Conservation (phyloP, 1,284 basidiomycete species). For the Leccinum solheimii region DNA sequence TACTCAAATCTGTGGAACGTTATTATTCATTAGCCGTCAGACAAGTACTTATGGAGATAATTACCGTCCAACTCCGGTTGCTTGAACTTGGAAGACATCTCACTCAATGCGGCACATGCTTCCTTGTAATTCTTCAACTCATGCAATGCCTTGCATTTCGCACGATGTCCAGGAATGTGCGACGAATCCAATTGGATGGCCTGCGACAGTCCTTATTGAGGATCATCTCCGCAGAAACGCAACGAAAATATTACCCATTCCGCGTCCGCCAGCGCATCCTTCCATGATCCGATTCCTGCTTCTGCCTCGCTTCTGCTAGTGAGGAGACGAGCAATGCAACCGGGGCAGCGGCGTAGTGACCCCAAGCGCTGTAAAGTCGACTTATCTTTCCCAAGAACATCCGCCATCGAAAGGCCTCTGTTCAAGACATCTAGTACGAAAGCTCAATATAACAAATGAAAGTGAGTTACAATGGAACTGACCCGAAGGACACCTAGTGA, state of each 20-base stretch:
- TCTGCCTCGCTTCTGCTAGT: constrained; percentile 4
- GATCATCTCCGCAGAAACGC: background rate
- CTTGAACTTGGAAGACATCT: background rate
- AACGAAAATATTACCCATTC: constrained; percentile 3
- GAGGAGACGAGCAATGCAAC: constrained; percentile 7
- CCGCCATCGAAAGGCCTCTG: background rate
- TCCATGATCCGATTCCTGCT: background rate
- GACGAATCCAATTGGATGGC: constrained; percentile 8
- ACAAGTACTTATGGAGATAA: background rate
- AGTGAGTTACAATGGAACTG: background rate
- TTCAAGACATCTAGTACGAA: background rate
- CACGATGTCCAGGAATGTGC: constrained; percentile 8
- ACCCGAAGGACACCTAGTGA: constrained; percentile 1
- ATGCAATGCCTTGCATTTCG: constrained; percentile 4
- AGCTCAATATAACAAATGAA: background rate
- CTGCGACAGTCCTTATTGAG: background rate
- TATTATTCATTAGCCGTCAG: background rate
- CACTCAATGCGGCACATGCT: background rate
- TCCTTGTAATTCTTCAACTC: background rate
- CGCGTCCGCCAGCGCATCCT: constrained; percentile 1
- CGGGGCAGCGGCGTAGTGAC: background rate
- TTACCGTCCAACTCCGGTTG: constrained; percentile 6
- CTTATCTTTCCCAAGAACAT: background rate
- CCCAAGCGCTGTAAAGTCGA: background rate
- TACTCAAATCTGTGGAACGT: constrained; percentile 1